Evolutionary conservation across 331 rosid species (phyloP).

Genomic region (Telfairia occidentalis): DNA sequence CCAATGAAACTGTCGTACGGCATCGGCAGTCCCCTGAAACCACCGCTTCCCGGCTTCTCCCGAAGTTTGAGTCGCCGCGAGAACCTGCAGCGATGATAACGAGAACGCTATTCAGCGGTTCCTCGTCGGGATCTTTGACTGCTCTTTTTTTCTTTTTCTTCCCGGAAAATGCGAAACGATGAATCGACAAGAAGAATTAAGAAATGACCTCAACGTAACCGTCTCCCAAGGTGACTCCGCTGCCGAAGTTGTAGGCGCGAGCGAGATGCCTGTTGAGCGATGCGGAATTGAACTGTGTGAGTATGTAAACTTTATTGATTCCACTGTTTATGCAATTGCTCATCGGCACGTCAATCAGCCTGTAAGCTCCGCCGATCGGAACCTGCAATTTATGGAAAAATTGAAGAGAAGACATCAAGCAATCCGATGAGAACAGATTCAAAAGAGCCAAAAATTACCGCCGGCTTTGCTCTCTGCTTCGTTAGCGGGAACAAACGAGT

Average conservation of each 20-base stretch:
- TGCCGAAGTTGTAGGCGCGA: constrained; percentile 75
- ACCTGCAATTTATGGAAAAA: constrained; percentile 29
- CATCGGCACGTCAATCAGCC: constrained; percentile 95
- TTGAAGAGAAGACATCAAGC: background rate
- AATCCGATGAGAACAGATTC: background rate
- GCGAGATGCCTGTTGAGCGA: constrained; percentile 88
- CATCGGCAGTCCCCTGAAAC: constrained; percentile 99
- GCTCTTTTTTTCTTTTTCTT: background rate
- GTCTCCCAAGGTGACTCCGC: constrained; percentile 64
- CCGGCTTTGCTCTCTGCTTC: constrained; percentile 84
- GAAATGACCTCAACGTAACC: constrained; percentile 69
- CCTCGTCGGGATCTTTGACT: background rate
- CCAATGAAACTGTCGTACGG: constrained; percentile 94
- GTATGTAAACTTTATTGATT: constrained; percentile 88
- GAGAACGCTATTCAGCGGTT: too few species aligned
- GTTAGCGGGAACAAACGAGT: constrained; percentile 94
- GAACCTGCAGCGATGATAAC: constrained; percentile 42
- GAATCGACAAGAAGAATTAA: background rate
- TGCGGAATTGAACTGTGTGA: constrained; percentile 87
- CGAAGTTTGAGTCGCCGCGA: constrained; percentile 96
- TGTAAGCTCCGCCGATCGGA: constrained; percentile 85
- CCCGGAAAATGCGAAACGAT: background rate
- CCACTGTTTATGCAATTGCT: constrained; percentile 98
- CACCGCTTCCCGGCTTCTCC: constrained; percentile 74
- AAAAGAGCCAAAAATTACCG: constrained; percentile 24